Base-by-base conservation (phyloP, 225 moss, liverwort and hornwort genomes). In the Polytrichum commune region DNA sequence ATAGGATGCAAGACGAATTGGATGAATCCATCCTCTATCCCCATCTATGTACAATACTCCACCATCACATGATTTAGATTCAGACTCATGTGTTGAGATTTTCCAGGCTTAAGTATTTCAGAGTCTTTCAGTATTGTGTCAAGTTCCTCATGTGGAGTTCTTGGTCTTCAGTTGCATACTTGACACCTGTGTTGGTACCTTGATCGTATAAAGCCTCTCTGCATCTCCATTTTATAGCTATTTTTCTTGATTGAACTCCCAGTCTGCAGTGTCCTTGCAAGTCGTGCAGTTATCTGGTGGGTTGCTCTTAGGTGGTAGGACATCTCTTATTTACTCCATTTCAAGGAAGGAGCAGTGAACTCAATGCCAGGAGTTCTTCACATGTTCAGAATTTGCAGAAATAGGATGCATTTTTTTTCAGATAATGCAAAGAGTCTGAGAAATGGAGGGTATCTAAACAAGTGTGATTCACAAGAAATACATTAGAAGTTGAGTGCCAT, bases 1-100 rank as follows among this genome's bases (percentile, higher is more conserved):
- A 85, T 22, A 92, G 83, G 79, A 93, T 96, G 96, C 86, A 78
- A 33, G 88, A 85, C 67, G 86, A 89, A 22, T 80, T 82, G 26
- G 89, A 89, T 65, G 83, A 73, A 60, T 74, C 76, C 19, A 76
- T 96, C 69, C 81, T 80, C 57, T 96, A 92, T 82, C 89, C 84
- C 73, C 82, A 84, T 76, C 74, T 79, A 8, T 82, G 85, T 85
- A 77, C 74, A 82, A 72, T 18, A 58, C 58, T 24, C 6, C 24
- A 24, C 2, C 22, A 58, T 58, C 6, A 46, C 46, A 16, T 46
- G 46, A 46, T 24, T 58, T 22, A 23, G 24, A 58, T 6, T 24
- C 24, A n/a, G 20, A 20, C 58, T 58, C 58, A 2, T n/a, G 16
- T 24, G 22, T 58, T 6, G 24, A 58, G 0, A 20, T 6, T 58